These are phyloP conservation scores for Talaromyces sp. DNA, from an alignment of 2,329 filamentous ascomycete species.

Conservation along the genomic window DNA sequence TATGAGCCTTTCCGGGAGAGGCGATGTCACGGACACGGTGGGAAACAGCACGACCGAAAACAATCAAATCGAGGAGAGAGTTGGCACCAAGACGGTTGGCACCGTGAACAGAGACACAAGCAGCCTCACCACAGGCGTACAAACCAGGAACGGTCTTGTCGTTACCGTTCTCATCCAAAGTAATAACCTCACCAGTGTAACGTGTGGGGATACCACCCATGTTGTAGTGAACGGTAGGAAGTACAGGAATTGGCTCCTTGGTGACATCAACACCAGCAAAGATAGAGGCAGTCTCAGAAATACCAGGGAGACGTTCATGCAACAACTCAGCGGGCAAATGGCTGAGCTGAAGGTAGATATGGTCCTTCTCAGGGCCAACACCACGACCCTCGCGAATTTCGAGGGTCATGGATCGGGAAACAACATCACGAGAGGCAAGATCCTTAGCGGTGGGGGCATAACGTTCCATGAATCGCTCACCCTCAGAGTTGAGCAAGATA, in stretches of 20 bases:
- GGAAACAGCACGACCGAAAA: conserved; percentile 95
- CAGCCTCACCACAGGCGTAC: conserved; percentile 94
- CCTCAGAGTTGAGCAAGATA: conserved; percentile 94
- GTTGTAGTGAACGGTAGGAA: conserved; percentile 98
- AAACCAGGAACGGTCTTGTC: conserved; percentile 93
- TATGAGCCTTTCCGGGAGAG: conserved; percentile 74
- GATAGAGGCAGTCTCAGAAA: conserved; percentile 96
- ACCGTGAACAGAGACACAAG: conserved; percentile 96
- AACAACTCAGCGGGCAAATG: conserved; percentile 90
- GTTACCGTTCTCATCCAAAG: conserved; percentile 77
- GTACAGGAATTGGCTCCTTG: conserved; percentile 93
- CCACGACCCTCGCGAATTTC: conserved; percentile 97
- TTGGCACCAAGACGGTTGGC: conserved; percentile 98
- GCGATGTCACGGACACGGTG: conserved; percentile 97
- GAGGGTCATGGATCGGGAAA: conserved; percentile 96
- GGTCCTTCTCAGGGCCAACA: conserved; percentile 95
- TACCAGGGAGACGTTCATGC: conserved; percentile 94
- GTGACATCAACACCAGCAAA: conserved; percentile 96
- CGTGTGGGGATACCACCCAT: conserved; percentile 99
- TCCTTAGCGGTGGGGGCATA: conserved; percentile 98
- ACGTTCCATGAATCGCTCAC: conserved; percentile 98
- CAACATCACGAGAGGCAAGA: conserved; percentile 91
- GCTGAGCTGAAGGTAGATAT: conserved; percentile 97
- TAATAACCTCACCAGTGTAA: conserved; percentile 95
- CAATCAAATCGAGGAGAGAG: conserved; percentile 94